phyloP scores from a whole-genome alignment of 768 basidiomycete species.

The Hebeloma cylindrosporum region DNA sequence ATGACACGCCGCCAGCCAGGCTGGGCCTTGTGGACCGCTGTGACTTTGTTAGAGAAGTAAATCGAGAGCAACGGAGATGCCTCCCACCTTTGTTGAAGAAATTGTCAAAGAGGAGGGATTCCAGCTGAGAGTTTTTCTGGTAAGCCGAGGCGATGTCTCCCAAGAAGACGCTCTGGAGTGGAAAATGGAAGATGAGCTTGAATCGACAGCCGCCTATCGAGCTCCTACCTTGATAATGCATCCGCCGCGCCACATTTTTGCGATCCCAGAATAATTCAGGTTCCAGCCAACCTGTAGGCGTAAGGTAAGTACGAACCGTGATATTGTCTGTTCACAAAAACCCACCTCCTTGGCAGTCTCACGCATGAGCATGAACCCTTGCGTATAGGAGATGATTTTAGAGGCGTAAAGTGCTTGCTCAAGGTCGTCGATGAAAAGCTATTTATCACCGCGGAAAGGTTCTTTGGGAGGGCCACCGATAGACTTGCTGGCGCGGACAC shows the following conservation, averaged over 20 bases:
- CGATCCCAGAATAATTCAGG: conserved; percentile 97
- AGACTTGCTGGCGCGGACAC: conserved; percentile 86
- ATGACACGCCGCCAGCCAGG: conserved; percentile 97
- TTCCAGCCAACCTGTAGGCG: conserved; percentile 69
- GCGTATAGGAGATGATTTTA: conserved; percentile 99
- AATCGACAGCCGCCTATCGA: not conserved
- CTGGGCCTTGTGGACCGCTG: conserved; percentile 91
- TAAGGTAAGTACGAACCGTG: not conserved
- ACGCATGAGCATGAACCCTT: conserved; percentile 99
- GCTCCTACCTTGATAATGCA: conserved; percentile 90
- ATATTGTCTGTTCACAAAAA: not conserved
- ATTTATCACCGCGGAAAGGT: conserved; percentile 95
- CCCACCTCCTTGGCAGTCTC: conserved; percentile 91
- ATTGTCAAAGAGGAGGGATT: conserved; percentile 92
- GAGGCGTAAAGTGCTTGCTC: conserved; percentile 99
- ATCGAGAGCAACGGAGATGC: not conserved
- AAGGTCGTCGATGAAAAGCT: conserved; percentile 98
- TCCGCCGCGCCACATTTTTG: conserved; percentile 99
- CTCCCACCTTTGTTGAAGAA: conserved; percentile 91
- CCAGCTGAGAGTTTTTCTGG: conserved; percentile 77
- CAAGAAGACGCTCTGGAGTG: conserved; percentile 79
- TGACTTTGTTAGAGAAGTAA: conserved; percentile 4
- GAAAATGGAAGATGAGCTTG: not conserved
- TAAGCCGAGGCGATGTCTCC: conserved; percentile 91
- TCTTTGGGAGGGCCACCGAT: conserved; percentile 91